A percentile compares a stretch with the other conserved stretches of the same genome.
These are phyloP conservation scores for Syncephalis plumigaleata DNA, from an alignment of 371 early-diverging fungal species.

Conservation along the genomic window DNA sequence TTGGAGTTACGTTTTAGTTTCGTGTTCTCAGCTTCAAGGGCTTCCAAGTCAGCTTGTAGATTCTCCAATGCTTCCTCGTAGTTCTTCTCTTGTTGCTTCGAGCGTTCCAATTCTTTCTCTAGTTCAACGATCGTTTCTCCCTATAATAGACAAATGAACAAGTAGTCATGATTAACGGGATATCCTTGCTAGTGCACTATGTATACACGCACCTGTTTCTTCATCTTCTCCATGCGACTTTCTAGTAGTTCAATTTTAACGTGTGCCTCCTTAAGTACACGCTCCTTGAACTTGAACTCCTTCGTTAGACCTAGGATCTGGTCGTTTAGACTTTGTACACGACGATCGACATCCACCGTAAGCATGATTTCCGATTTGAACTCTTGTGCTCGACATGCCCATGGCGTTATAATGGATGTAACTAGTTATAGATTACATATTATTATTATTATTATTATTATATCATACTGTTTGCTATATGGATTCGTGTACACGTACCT, in stretches of 20 bases:
- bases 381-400: constrained; percentile 59
- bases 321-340: constrained; percentile 50
- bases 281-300: constrained; percentile 58
- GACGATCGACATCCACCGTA: constrained; percentile 58
- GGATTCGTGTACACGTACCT: neutral
- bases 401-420: constrained; percentile 40
- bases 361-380: constrained; percentile 58
- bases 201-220: constrained; percentile 24
- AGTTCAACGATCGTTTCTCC: constrained; percentile 37
- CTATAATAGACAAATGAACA: constrained; percentile 1
- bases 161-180: neutral
- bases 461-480: neutral
- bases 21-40: constrained; percentile 27
- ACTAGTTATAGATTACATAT: no score
- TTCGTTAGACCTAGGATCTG: constrained; percentile 58
- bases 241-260: constrained; percentile 66
- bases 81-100: constrained; percentile 38
- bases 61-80: constrained; percentile 57
- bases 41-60: constrained; percentile 51
- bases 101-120: constrained; percentile 34
- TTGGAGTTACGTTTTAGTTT: neutral
- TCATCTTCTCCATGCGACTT: constrained; percentile 44
- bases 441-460: no score
- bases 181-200: neutral
- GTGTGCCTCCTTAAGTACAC: constrained; percentile 50